A percentile compares a stretch with the other conserved stretches of the same genome.
These are phyloP conservation scores for Solanum megistacrolobum DNA, from an alignment of 257 asterid genomes.

Conservation along the genomic window DNA sequence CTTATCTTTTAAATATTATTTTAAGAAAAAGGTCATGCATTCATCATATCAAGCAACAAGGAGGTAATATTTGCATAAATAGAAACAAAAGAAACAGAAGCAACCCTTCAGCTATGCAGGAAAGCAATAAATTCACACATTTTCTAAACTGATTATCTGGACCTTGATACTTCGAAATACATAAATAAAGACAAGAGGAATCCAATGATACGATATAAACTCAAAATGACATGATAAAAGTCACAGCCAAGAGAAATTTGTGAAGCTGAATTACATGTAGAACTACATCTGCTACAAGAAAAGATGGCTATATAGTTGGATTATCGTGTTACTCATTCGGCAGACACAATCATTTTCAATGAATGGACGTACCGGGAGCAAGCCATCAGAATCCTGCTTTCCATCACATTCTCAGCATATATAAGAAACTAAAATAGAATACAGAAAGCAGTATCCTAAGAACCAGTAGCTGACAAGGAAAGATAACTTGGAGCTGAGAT, in stretches of 20 bases:
- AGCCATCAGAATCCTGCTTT: neutral
- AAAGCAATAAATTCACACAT: neutral
- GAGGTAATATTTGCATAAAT: neutral
- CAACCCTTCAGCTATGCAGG: neutral
- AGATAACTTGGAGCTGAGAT: neutral
- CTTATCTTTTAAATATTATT: neutral
- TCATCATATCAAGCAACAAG: neutral
- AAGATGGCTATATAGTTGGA: neutral
- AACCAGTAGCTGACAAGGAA: neutral
- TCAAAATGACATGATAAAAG: neutral
- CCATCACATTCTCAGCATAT: neutral
- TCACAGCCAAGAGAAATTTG: neutral
- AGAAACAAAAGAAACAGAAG: neutral
- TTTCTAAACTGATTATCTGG: neutral
- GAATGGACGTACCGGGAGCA: neutral
- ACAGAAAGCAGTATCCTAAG: neutral
- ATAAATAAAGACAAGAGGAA: neutral
- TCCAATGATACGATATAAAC: neutral
- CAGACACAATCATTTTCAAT: neutral
- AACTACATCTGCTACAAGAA: neutral
- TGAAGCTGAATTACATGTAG: neutral
- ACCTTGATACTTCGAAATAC: neutral
- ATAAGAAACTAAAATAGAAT: neutral
- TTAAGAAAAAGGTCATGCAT: neutral
- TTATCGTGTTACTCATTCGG: neutral